These are phyloP conservation scores for Rhizophagus sp. DNA, from an alignment of 192 early-diverging fungal genomes.

Conservation along the genomic window DNA sequence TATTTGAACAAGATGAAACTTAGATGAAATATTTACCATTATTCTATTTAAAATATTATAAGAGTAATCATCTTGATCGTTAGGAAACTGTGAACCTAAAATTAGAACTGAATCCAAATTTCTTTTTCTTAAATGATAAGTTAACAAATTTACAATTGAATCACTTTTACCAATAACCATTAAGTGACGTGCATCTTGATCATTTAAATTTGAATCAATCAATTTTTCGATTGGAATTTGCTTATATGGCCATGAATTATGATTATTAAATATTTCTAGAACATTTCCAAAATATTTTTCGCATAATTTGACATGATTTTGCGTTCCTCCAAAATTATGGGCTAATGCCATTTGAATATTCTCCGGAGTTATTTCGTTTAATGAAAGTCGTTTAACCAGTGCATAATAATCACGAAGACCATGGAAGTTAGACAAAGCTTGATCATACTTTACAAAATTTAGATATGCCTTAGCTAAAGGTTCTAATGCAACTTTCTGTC, in stretches of 20 bases:
- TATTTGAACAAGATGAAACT: too few relatives aligned
- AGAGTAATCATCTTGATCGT: slow-evolving; percentile 5
- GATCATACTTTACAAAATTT: background rate
- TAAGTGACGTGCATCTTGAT: slow-evolving; percentile 2
- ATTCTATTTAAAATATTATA: slow-evolving; percentile 20
- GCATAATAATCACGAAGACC: background rate
- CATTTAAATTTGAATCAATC: slow-evolving; percentile 16
- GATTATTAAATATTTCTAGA: background rate
- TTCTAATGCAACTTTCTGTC: background rate
- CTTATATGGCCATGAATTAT: background rate
- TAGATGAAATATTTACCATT: slow-evolving; percentile 22
- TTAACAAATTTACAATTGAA: slow-evolving; percentile 1
- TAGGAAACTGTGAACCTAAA: slow-evolving; percentile 25
- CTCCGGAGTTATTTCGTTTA: background rate
- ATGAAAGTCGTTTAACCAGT: background rate
- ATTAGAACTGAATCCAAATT: slow-evolving; percentile 9
- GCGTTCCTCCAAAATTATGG: slow-evolving; percentile 20
- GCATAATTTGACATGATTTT: background rate
- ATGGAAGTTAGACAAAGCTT: slow-evolving; percentile 24
- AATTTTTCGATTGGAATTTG: slow-evolving; percentile 2
- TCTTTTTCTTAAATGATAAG: background rate
- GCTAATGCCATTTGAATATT: slow-evolving; percentile 13
- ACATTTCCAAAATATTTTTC: background rate
- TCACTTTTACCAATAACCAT: slow-evolving; percentile 30
- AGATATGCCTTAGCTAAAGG: background rate